Evolutionary conservation across 1,139 yeast species (phyloP).

Genomic region (Hansenula lynferdii): DNA sequence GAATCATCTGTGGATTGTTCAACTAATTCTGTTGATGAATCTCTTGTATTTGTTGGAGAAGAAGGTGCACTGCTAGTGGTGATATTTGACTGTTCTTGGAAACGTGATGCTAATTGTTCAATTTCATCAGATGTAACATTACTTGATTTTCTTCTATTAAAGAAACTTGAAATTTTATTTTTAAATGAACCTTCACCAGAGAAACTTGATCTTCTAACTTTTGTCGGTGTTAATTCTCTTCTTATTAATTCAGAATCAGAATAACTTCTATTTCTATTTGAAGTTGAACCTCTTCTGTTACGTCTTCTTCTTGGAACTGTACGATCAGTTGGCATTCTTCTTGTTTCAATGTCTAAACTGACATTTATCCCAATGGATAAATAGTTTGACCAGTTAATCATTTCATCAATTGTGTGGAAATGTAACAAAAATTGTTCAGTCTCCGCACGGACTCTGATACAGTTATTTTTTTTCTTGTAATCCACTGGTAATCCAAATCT

Average conservation of each 20-base stretch:
- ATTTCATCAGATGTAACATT: background rate
- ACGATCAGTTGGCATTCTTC: conserved; percentile 63
- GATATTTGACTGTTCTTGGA: conserved; percentile 2
- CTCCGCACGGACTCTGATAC: conserved; percentile 59
- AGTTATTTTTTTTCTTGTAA: conserved; percentile 37
- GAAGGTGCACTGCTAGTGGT: conserved; percentile 1
- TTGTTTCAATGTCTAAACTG: conserved; percentile 51
- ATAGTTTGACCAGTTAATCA: conserved; percentile 64
- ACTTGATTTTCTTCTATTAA: conserved; percentile 8
- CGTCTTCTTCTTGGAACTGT: conserved; percentile 71
- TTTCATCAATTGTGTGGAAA: conserved; percentile 48
- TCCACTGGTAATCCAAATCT: conserved; percentile 66
- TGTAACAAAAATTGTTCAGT: conserved; percentile 61
- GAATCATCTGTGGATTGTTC: conserved; percentile 24
- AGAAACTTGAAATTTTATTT: conserved; percentile 13
- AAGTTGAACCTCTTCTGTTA: conserved; percentile 27
- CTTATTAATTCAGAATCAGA: conserved; percentile 18
- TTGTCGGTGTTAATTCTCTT: conserved; percentile 20
- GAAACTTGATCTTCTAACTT: conserved; percentile 17
- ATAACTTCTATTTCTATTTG: conserved; percentile 19
- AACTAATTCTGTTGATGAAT: background rate
- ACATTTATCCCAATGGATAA: conserved; percentile 59
- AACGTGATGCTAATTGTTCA: background rate
- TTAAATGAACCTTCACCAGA: conserved; percentile 9
- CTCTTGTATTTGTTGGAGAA: background rate